Evolutionary conservation across 2,329 filamentous ascomycete species (phyloP), one percentile per base, ranked within the genome.

Genomic region (Tolypocladium cylindrosporum): DNA sequence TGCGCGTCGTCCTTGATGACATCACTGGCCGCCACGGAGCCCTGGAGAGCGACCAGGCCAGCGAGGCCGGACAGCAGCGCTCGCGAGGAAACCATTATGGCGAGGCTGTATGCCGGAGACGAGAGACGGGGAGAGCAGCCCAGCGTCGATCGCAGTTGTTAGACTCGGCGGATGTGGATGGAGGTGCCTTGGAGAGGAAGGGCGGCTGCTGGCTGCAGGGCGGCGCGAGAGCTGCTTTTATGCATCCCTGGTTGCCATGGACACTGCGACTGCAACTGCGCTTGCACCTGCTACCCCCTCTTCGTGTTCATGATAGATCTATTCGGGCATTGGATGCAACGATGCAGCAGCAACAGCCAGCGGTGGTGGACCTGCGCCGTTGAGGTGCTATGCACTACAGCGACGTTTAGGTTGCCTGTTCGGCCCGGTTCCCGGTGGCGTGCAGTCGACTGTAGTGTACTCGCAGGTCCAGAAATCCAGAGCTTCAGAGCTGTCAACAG

Each of bases 1-100:
- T 72, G 71, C 0, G 66, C 61, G 61, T 82, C 70, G 45, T 72
- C 68, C 4, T 64, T 70, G 56, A 80, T 75, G 37, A 65, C 58
- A 56, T 37, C 36, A 10, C 60, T 50, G 8, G 61, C 55, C 9
- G 43, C 60, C 24, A 54, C 43, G 13, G 55, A 57, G 27, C 43
- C 41, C 21, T 37, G 43, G n/a, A 58, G 24, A 31, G 48, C 45
- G n/a, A 45, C 59, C 42, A 60, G 43, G 36, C 56, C 55, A 37
- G 55, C 57, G 34, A 57, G 31, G 56, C 58, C 41, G 6, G 43
- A 54, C 27, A 59, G 45, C 50, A 60, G 19, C 5, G 27, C 39
- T 43, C 31, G 48, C 37, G 36, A 51, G 21, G 55, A 36, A 31
- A 41, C 21, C 45, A 57, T 57, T 21, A 24, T 24, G 43, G 39